Conservation (phyloP, 2,329 filamentous ascomycete species). For the Akanthomyces uredinophilus region DNA sequence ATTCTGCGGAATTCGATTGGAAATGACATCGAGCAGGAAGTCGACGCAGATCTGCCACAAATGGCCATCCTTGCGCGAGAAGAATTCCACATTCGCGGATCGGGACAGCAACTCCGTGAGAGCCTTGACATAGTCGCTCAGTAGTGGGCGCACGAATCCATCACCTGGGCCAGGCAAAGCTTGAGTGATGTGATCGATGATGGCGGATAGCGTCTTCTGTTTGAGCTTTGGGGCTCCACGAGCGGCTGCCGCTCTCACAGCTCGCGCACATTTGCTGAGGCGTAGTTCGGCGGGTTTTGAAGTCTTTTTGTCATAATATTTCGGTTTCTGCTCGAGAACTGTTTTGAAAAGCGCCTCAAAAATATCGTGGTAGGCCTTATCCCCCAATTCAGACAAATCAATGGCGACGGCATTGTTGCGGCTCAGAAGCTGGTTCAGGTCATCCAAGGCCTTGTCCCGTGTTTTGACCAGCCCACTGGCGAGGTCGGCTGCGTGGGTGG, state of each 20-base stretch:
- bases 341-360: constrained; percentile 75
- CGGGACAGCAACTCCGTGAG: constrained; percentile 66
- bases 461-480: constrained; percentile 24
- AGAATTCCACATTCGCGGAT: constrained; percentile 73
- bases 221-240: constrained; percentile 64
- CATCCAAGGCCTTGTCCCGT: constrained; percentile 37
- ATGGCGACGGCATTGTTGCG: constrained; percentile 30
- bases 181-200: constrained; percentile 79
- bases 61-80: constrained; percentile 50
- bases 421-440: constrained; percentile 35
- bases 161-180: constrained; percentile 59
- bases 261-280: constrained; percentile 64
- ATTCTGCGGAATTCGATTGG: constrained; percentile 40
- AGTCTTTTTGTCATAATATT: constrained; percentile 46
- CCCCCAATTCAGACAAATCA: constrained; percentile 49
- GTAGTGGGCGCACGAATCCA: constrained; percentile 62
- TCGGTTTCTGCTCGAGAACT: constrained; percentile 61
- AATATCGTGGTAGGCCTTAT: constrained; percentile 75
- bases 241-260: constrained; percentile 66
- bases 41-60: constrained; percentile 65
- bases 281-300: constrained; percentile 48
- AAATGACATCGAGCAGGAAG: constrained; percentile 63
- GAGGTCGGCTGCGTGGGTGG: neutral
- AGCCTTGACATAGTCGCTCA: constrained; percentile 73
- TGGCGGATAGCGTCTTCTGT: constrained; percentile 69